Conservation (phyloP, 306 rosid genomes). For the Fragaria ananassa region DNA sequence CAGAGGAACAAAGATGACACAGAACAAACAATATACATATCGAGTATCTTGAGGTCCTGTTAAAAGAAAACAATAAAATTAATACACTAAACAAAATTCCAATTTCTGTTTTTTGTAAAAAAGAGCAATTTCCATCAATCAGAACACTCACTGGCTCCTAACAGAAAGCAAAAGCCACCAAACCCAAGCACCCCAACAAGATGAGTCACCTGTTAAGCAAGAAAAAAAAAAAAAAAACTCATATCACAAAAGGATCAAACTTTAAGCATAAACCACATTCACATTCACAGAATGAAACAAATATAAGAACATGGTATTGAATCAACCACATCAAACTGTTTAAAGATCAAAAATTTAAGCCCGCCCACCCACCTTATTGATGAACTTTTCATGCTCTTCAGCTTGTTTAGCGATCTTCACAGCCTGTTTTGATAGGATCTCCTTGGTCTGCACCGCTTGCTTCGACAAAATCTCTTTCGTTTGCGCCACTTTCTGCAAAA, state of each 20-base stretch:
- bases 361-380: slow-evolving; percentile 57
- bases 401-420: slow-evolving; percentile 83
- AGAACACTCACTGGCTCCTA: slow-evolving; percentile 68
- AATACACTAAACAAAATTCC: not conserved
- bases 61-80: slow-evolving; percentile 1
- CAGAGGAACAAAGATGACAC: slow-evolving; percentile 80
- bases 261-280: not conserved
- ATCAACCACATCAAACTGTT: slow-evolving; percentile 5
- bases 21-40: slow-evolving; percentile 80
- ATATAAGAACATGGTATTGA: not conserved
- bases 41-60: slow-evolving; percentile 90
- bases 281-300: not conserved
- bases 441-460: slow-evolving; percentile 74
- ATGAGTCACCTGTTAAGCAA: slow-evolving; percentile 61
- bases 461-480: slow-evolving; percentile 66
- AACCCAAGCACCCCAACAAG: slow-evolving; percentile 71
- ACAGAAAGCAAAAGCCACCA: slow-evolving; percentile 85
- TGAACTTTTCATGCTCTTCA: slow-evolving; percentile 80
- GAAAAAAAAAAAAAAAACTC: not conserved
- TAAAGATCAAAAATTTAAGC: slow-evolving; percentile 9
- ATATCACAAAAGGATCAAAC: not conserved
- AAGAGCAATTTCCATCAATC: not conserved
- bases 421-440: slow-evolving; percentile 71
- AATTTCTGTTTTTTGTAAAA: not conserved
- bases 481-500: slow-evolving; percentile 48